Percentiles rank a stretch among this genome's conserved stretches.
Evolutionary conservation across 192 early-diverging fungal genomes (phyloP).

Genomic region (Coemansia sp.): DNA sequence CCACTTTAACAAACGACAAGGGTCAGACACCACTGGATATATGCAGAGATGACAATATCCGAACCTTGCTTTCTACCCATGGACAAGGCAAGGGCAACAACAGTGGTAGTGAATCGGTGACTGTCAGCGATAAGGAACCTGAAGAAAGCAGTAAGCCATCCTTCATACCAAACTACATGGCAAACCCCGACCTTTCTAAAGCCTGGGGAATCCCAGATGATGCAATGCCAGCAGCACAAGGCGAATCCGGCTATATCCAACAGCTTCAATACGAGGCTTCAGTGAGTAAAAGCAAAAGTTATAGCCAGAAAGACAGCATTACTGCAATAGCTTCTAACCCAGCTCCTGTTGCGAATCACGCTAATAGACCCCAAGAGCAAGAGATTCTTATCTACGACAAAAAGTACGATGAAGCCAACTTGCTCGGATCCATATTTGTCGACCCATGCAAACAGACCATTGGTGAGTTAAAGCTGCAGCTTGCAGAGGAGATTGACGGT

Average conservation of each 20-base stretch:
- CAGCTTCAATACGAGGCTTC: constrained; percentile 44
- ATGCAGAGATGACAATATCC: constrained; percentile 54
- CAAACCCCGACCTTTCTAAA: constrained; percentile 67
- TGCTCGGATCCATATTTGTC: constrained; percentile 64
- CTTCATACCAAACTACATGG: constrained; percentile 66
- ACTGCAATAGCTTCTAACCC: neutral
- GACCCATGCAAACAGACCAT: constrained; percentile 20
- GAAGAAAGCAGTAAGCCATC: neutral
- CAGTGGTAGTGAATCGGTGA: neutral
- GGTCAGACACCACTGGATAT: constrained; percentile 65
- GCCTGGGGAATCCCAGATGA: constrained; percentile 67
- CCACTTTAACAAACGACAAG: constrained; percentile 59
- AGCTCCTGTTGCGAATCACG: neutral
- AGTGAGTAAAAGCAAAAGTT: constrained; percentile 8
- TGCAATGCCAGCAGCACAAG: constrained; percentile 17
- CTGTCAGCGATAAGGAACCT: neutral
- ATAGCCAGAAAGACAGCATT: neutral
- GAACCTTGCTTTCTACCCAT: constrained; percentile 46
- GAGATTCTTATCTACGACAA: constrained; percentile 61
- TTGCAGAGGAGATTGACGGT: constrained; percentile 59
- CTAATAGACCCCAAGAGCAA: constrained; percentile 26
- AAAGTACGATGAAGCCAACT: constrained; percentile 46
- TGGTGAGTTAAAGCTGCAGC: constrained; percentile 18
- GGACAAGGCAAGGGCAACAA: neutral
- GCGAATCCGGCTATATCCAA: constrained; percentile 37